Conservation (phyloP, 2,329 filamentous ascomycete species). For the Volutella citrinella region DNA sequence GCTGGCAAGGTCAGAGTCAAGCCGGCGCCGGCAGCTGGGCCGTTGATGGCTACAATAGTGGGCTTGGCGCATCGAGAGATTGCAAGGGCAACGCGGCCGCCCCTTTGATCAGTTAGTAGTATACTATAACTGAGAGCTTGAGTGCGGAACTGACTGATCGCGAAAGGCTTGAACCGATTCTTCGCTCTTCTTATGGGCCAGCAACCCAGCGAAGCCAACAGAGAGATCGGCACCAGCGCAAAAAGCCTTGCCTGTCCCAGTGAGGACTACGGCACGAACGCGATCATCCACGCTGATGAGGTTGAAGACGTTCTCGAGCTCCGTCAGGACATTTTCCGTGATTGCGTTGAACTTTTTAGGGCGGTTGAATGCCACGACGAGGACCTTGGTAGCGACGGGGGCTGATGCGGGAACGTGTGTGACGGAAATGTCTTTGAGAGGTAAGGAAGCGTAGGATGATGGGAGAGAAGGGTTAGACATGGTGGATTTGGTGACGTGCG, state of each 20-base stretch:
- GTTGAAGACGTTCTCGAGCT: slow-evolving; percentile 43
- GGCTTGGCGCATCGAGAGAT: slow-evolving; percentile 8
- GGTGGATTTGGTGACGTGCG: too few species aligned
- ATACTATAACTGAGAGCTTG: not conserved
- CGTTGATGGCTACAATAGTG: slow-evolving; percentile 10
- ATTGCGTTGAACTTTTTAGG: slow-evolving; percentile 55
- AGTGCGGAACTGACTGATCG: slow-evolving; percentile 1
- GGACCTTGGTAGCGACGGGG: slow-evolving; percentile 26
- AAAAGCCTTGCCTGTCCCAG: slow-evolving; percentile 58
- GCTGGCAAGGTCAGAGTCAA: slow-evolving; percentile 9
- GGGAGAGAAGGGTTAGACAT: not conserved
- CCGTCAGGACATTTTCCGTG: slow-evolving; percentile 39
- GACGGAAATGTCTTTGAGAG: slow-evolving; percentile 4
- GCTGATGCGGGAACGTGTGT: slow-evolving; percentile 3
- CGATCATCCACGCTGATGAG: slow-evolving; percentile 56
- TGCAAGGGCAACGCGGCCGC: slow-evolving; percentile 3
- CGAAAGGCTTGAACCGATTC: slow-evolving; percentile 2
- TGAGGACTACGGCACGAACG: slow-evolving; percentile 57
- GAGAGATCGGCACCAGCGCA: slow-evolving; percentile 61
- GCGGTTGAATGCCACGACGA: slow-evolving; percentile 51
- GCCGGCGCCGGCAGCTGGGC: slow-evolving; percentile 10
- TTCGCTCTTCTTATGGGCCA: slow-evolving; percentile 7
- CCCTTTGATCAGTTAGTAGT: not conserved
- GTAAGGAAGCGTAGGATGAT: slow-evolving; percentile 1
- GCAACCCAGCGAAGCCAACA: slow-evolving; percentile 3